Base-by-base conservation (phyloP, 2,329 filamentous ascomycete genomes). In the Neocatenulostroma microsporum region DNA sequence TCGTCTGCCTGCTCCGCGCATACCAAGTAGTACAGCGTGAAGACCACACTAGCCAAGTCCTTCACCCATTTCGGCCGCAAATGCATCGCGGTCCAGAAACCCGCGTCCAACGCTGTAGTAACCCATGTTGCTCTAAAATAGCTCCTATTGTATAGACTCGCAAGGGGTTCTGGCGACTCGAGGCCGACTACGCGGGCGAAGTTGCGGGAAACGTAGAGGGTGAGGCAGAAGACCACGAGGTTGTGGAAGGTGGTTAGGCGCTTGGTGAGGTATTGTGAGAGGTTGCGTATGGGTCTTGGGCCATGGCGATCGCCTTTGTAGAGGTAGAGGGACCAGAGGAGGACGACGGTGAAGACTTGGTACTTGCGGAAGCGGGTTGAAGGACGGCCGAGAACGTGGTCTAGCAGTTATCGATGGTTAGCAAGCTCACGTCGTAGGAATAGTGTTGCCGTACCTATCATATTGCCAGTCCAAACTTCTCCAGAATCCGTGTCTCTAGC, bases 41-140 rank as follows among this genome's bases (percentile, higher is more conserved):
- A 96, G 30, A 85, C 68, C 14, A 96, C 70, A 56, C 85, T 87
- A 8, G 83, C 76, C 11, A 94, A 57, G 57, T 96, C 88, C 25
- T 87, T 74, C 27, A 94, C 50, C 77, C 84, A 88, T 52, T 83
- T 87, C 31, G 70, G 70, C 39, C 76, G 76, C 46, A 98, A 88
- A 53, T 79, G 82, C 91, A 98, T 98, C 21, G 91, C 91, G 0
- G 87, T 94, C 91, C 91, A 98, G 62, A 95, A 98, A 2, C 91
- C 91, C 5, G 91, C 91, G 53, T 98, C 91, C 42, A 98, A 66
- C 0, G 87, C 91, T 0, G 91, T 98, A 35, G 91, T 80, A 12
- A 96, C 77, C 91, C 91, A 98, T 57, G 91, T 98, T 37, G 91
- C 91, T 32, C 91, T 81, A 61, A 94, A 98, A 66, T 93, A 98